phyloP scores from a whole-genome alignment of 192 early-diverging fungal species.

The Entomortierella lignicola region DNA sequence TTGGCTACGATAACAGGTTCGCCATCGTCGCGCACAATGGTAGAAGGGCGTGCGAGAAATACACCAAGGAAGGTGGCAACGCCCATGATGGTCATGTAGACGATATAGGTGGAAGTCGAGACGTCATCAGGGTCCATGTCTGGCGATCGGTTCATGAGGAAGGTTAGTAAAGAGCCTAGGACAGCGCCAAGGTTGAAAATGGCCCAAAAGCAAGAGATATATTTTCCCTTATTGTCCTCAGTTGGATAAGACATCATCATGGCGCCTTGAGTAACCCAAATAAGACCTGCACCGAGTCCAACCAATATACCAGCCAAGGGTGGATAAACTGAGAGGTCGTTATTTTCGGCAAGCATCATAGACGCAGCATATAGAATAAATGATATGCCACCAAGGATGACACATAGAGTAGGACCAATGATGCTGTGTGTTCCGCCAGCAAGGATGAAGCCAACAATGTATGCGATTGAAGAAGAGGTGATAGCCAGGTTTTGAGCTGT shows the following conservation, averaged over 20 bases:
- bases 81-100: slow-evolving; percentile 77
- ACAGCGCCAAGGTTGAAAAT: slow-evolving; percentile 87
- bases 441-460: slow-evolving; percentile 79
- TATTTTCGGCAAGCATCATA: slow-evolving; percentile 73
- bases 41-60: slow-evolving; percentile 63
- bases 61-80: slow-evolving; percentile 68
- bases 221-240: slow-evolving; percentile 83
- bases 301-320: slow-evolving; percentile 82
- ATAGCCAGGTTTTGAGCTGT: slow-evolving; percentile 47
- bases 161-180: slow-evolving; percentile 78
- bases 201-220: slow-evolving; percentile 88
- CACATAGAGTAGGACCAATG: slow-evolving; percentile 73
- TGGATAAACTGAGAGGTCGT: slow-evolving; percentile 64
- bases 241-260: slow-evolving; percentile 91
- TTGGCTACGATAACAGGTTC: slow-evolving; percentile 73
- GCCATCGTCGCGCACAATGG: slow-evolving; percentile 76
- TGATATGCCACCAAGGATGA: slow-evolving; percentile 74
- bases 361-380: slow-evolving; percentile 86
- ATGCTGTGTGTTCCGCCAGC: slow-evolving; percentile 84
- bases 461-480: slow-evolving; percentile 60
- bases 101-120: slow-evolving; percentile 76
- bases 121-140: slow-evolving; percentile 58
- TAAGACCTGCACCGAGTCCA: slow-evolving; percentile 78
- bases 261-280: slow-evolving; percentile 80
- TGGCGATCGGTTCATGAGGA: slow-evolving; percentile 68